Base-by-base conservation (phyloP, 2,329 filamentous ascomycete species). In the Diaporthe australafricana region DNA sequence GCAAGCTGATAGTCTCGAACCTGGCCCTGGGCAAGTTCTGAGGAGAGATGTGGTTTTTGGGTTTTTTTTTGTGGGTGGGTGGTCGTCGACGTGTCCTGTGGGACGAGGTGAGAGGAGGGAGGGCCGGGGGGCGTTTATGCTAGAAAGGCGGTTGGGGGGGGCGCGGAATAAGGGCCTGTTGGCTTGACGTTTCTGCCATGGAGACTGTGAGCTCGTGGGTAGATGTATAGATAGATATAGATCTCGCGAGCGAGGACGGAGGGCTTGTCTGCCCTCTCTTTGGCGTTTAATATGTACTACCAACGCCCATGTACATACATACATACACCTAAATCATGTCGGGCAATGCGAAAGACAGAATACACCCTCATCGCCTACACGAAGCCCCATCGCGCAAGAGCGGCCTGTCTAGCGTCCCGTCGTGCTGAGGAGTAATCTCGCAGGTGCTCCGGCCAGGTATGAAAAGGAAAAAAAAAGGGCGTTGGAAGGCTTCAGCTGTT, bases 1-100 rank as follows among this genome's bases (percentile, higher is more conserved):
- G 85, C 2, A 84, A 90, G 71, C 89, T 95, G 86, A 97, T 96
- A 90, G 84, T 94, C 73, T 81, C 82, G 42, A 96, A 97, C 82
- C 80, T 97, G 80, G 79, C 92, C 72, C 83, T 87, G 78, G 89
- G 89, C 71, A 96, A 96, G 89, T 82, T 96, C 72, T 94, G 87
- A 83, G 72, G 12, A 40, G 62, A 7, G 12, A 25, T 1, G 25
- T 6, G 9, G 47, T 14, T n/a, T n/a, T n/a, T n/a, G 55, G 5
- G 27, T n/a, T 27, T 1, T 25, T 47, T 22, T 40, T 25, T 11
- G 35, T 27, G 5, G 27, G 57, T 42, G 25, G n/a, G n/a, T n/a
- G n/a, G n/a, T n/a, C n/a, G n/a, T n/a, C n/a, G n/a, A n/a, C n/a
- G n/a, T n/a, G n/a, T n/a, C n/a, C n/a, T 11, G 35, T 27, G 5